Conservation (phyloP, 495 filamentous ascomycete genomes). For the Hapsidospora chrysogenum region DNA sequence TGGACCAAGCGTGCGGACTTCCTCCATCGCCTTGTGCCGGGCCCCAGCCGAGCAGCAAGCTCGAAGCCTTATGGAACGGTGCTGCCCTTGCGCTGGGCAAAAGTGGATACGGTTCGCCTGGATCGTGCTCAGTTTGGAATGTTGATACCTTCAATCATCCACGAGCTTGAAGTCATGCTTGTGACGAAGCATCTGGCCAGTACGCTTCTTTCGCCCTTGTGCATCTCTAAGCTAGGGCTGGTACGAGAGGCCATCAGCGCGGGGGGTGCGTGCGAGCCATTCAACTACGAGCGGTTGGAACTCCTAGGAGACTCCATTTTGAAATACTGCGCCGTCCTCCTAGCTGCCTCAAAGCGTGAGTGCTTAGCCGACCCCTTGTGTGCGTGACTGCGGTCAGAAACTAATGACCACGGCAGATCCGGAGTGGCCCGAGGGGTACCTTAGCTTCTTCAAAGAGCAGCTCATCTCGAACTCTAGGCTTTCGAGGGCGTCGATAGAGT, state of each 20-base stretch:
- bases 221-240: constrained; percentile 35
- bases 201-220: constrained; percentile 38
- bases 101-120: constrained; percentile 38
- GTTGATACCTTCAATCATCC: constrained; percentile 59
- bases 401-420: constrained; percentile 21
- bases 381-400: not conserved
- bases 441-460: constrained; percentile 49
- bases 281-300: constrained; percentile 75
- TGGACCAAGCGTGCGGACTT: constrained; percentile 45
- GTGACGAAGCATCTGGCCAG: constrained; percentile 45
- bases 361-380: too few species aligned
- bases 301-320: constrained; percentile 78
- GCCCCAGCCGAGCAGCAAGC: not conserved
- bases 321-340: constrained; percentile 56
- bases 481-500: constrained; percentile 40
- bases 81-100: constrained; percentile 16
- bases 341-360: constrained; percentile 42
- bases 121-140: constrained; percentile 46
- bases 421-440: constrained; percentile 62
- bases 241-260: constrained; percentile 61
- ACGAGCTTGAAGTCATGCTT: constrained; percentile 46
- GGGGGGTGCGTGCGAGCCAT: constrained; percentile 38
- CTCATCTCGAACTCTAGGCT: constrained; percentile 61
- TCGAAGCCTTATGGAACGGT: constrained; percentile 16
- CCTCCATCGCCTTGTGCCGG: constrained; percentile 27